Conservation (phyloP, 1,284 basidiomycete species). For the Apiotrichum veenhuisii region DNA sequence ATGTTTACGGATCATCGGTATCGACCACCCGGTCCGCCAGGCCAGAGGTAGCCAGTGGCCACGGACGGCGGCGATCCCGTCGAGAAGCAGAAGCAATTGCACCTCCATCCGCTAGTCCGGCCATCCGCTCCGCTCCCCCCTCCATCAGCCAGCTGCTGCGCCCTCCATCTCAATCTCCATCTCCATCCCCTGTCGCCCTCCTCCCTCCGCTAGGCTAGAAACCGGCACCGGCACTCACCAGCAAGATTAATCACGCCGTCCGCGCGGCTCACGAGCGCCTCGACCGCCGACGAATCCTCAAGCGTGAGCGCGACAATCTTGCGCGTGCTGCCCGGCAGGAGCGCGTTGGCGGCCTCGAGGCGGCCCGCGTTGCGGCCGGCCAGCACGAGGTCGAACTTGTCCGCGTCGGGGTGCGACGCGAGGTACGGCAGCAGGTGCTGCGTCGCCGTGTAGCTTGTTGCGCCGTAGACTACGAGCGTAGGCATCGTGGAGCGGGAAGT, state of each 20-base stretch:
- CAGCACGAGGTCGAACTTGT: slow-evolving; percentile 36
- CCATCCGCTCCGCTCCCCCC: too few relatives aligned
- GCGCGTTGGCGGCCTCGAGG: slow-evolving; percentile 27
- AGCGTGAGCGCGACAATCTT: slow-evolving; percentile 29
- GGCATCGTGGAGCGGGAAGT: slow-evolving; percentile 15
- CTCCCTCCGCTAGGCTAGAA: too few relatives aligned
- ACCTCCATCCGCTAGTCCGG: too few relatives aligned
- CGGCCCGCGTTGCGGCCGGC: slow-evolving; percentile 38
- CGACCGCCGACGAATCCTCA: slow-evolving; percentile 29
- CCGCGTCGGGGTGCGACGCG: slow-evolving; percentile 31
- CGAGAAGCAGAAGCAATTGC: too few relatives aligned
- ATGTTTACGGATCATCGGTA: too few relatives aligned
- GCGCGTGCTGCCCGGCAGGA: slow-evolving; percentile 4
- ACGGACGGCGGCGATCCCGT: too few relatives aligned
- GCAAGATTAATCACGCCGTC: slow-evolving; percentile 41
- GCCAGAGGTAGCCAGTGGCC: too few relatives aligned
- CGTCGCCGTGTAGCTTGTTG: slow-evolving; percentile 41
- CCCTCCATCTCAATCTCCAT: too few relatives aligned
- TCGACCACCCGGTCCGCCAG: too few relatives aligned
- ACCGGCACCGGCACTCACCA: slow-evolving; percentile 24
- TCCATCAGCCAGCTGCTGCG: too few relatives aligned
- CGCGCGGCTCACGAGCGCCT: slow-evolving; percentile 25
- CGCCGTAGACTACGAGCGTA: slow-evolving; percentile 44
- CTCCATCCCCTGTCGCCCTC: too few relatives aligned
- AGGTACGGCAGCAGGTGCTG: slow-evolving; percentile 40